Evolutionary conservation across 2,329 filamentous ascomycete species (phyloP), one percentile per base, ranked within the genome.

Genomic region (Dactylellina drechsleri): DNA sequence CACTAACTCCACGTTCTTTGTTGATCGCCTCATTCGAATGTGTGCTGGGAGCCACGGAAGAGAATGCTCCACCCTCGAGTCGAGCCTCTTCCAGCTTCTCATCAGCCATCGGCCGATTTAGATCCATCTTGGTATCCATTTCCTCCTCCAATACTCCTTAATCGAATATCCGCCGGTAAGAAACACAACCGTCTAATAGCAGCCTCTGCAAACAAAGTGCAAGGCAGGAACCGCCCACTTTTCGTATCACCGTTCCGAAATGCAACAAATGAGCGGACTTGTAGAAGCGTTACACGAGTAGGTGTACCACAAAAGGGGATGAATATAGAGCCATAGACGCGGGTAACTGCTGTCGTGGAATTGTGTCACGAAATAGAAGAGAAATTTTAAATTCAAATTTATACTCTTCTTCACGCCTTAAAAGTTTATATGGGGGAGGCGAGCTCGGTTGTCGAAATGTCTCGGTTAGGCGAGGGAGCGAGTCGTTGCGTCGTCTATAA

Each of bases 121-220:
- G 15, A 56, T 65, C 64, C n/a, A 64, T 59, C 47, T 75, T 67
- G 36, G 58, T 31, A 59, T 75, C 64, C 71, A 68, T 75, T 2
- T 23, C 16, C 16, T 12, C 47, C 28, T 57, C 56, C n/a, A 60
- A 26, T 31, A 18, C n/a, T 12, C 23, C 23, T 18, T 2, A 23
- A 23, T 4, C 31, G 31, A 36, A 8, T 36, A 4, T 36, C 10
- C 31, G 5, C 6, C 6, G 31, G 10, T 36, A 8, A 36, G 31
- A 36, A 36, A 36, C 31, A 36, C 31, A 36, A 36, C 5, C 5
- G 31, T 36, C 31, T 10, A 5, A 36, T 36, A 36, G 31, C 10
- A 36, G 31, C 31, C 3, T 36, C 31, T 36, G 31, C 5, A 36
- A 36, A 36, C 6, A 10, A 36, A 36, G 6, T 7, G 10, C 31